A percentile compares a stretch with the other conserved stretches of the same genome.
Evolutionary conservation across 768 basidiomycete species (phyloP).

Genomic region (Cubamyces lactineus): DNA sequence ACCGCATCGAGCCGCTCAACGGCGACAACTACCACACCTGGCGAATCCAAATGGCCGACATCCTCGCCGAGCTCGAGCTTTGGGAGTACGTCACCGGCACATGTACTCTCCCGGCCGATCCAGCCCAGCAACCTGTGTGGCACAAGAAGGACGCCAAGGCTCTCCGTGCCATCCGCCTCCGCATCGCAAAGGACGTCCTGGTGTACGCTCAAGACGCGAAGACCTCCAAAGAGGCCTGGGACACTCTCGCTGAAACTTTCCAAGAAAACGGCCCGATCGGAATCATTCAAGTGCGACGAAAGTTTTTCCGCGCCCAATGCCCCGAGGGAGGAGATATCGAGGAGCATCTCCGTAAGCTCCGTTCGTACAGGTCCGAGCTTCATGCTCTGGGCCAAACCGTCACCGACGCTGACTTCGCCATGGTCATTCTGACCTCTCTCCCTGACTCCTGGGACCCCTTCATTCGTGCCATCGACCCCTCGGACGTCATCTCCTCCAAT

Average conservation of each 20-base stretch:
- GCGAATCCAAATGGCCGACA: background rate
- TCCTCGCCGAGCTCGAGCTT: background rate
- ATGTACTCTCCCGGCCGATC: background rate
- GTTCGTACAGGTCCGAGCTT: slow-evolving; percentile 31
- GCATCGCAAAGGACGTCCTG: slow-evolving; percentile 33
- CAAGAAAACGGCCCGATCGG: slow-evolving; percentile 36
- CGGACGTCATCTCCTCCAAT: background rate
- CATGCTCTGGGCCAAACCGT: slow-evolving; percentile 31
- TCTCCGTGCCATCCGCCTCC: slow-evolving; percentile 36
- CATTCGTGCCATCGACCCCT: slow-evolving; percentile 25
- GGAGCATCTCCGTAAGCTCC: slow-evolving; percentile 37
- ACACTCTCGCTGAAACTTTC: slow-evolving; percentile 33
- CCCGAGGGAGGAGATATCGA: slow-evolving; percentile 39
- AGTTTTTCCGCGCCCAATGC: slow-evolving; percentile 35
- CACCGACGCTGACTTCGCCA: slow-evolving; percentile 36
- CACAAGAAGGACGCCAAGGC: slow-evolving; percentile 37
- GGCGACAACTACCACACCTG: slow-evolving; percentile 18
- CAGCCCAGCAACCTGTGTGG: slow-evolving; percentile 26
- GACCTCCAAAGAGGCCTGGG: slow-evolving; percentile 37
- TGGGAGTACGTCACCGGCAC: background rate
- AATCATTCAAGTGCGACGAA: slow-evolving; percentile 31
- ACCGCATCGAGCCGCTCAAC: slow-evolving; percentile 12
- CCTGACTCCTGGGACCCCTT: slow-evolving; percentile 43
- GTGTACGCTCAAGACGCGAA: slow-evolving; percentile 34
- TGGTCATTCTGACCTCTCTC: slow-evolving; percentile 38